phyloP scores from a whole-genome alignment of 2,329 filamentous ascomycete genomes.

The Fusarium humuli region DNA sequence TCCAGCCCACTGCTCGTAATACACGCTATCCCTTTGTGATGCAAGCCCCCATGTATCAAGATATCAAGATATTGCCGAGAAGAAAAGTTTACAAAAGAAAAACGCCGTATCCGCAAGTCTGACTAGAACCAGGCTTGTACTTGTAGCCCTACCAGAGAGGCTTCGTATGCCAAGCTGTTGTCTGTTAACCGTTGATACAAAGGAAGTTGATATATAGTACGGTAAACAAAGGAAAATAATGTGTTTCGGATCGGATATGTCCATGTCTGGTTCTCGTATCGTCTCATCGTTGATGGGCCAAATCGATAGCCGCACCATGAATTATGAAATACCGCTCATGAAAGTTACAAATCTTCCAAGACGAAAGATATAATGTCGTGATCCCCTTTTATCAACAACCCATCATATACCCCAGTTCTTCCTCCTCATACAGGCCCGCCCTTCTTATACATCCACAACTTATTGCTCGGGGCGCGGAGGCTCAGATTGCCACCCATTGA shows the following conservation, averaged over 20 bases:
- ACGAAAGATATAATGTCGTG: constrained; percentile 43
- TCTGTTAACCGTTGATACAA: constrained; percentile 44
- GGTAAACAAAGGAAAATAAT: constrained; percentile 47
- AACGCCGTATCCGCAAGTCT: constrained; percentile 42
- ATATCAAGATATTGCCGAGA: constrained; percentile 28
- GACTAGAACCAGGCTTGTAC: constrained; percentile 31
- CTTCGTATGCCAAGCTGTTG: constrained; percentile 27
- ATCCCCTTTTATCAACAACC: constrained; percentile 27
- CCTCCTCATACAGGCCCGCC: constrained; percentile 34
- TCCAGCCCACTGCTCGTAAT: constrained; percentile 46
- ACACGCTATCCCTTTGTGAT: constrained; percentile 36
- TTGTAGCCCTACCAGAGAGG: constrained; percentile 17
- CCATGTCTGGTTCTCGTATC: constrained; percentile 49
- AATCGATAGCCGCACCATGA: constrained; percentile 47
- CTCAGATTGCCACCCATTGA: constrained; percentile 79
- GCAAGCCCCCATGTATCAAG: constrained; percentile 40
- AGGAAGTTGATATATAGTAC: constrained; percentile 45
- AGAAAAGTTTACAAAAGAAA: constrained; percentile 22
- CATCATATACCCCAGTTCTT: constrained; percentile 22
- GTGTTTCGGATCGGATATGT: constrained; percentile 46
- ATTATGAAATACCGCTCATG: constrained; percentile 48
- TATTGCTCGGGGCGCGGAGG: constrained; percentile 51
- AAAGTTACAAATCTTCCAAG: constrained; percentile 43
- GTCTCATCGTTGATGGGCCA: constrained; percentile 48
- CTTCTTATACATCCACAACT: constrained; percentile 32